Base-by-base conservation (phyloP, 2,329 filamentous ascomycete species). In the Aspergillus terreus region DNA sequence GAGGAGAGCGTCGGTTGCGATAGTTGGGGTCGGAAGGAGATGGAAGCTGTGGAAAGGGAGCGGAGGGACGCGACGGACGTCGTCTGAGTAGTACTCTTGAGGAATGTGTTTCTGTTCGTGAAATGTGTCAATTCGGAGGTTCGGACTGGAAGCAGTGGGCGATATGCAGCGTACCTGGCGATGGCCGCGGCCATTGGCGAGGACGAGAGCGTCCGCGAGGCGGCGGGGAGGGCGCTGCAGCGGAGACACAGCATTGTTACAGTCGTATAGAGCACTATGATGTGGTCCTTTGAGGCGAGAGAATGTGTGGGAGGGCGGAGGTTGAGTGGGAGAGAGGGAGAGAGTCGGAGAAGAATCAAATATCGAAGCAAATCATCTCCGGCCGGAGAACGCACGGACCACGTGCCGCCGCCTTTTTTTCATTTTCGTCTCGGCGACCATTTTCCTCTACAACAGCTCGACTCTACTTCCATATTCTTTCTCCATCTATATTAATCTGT, bases 191-290 rank as follows among this genome's bases (percentile, higher is more conserved):
- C 19, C 15, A 42, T 42, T 7, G n/a, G 15, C 17, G 42, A 42
- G 36, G 46, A 59, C 42, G 58, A 53, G 36, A 57, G 53, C 25
- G 59, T 50, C 60, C 58, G 61, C 30, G 69, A 35, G 23, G 55
- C 49, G 33, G 60, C 59, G 62, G 65, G 64, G 57, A 67, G 25
- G 17, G 63, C 65, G 58, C 66, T 64, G 57, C 63, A 66, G 46
- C 63, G 63, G 44, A 72, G 55, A 49, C 65, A 65, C 53, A 70
- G 58, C 70, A 72, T 72, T 27, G 41, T 63, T 49, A 40, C 10
- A 42, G 19, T 21, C 4, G 32, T 12, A 10, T 11, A 19, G 35
- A 6, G 27, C 23, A 19, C 14, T 14, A 30, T 12, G 15, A 40
- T n/a, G 17, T 7, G 3, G 12, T 25, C 5, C 45, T 19, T 30